A percentile compares a stretch with the other conserved stretches of the same genome.
Conservation (phyloP, 2,329 filamentous ascomycete species). For the Cercospora sp. region DNA sequence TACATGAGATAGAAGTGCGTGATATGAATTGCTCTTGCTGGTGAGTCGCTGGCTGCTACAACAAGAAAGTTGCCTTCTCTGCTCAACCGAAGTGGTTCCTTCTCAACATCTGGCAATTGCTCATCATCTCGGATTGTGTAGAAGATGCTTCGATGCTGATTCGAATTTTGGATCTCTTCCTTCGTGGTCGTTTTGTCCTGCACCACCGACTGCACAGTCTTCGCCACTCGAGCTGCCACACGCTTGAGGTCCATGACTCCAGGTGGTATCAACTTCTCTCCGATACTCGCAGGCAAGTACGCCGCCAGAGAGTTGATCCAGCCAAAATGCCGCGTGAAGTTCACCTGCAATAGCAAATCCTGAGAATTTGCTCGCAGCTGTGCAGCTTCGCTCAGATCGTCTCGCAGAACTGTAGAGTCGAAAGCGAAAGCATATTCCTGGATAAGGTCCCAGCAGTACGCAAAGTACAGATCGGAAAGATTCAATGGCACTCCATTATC, state of each 20-base stretch:
- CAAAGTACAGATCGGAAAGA: constrained; percentile 15
- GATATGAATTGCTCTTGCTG: constrained; percentile 6
- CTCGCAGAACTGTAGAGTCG: constrained; percentile 5
- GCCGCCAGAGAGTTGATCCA: constrained; percentile 14
- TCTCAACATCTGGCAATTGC: constrained; percentile 11
- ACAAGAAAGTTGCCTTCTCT: constrained; percentile 15
- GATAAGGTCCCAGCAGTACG: constrained; percentile 17
- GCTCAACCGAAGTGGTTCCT: constrained; percentile 13
- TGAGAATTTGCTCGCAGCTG: constrained; percentile 8
- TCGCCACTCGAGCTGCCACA: neutral
- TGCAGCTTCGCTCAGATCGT: constrained; percentile 7
- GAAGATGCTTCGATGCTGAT: constrained; percentile 13
- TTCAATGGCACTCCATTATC: constrained; percentile 2
- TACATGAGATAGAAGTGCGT: constrained; percentile 17
- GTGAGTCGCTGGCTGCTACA: constrained; percentile 14
- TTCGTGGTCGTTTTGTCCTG: neutral
- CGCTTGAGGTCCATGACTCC: constrained; percentile 15
- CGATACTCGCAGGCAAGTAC: constrained; percentile 1
- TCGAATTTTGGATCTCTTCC: neutral
- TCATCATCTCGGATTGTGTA: constrained; percentile 14
- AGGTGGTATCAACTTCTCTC: constrained; percentile 10
- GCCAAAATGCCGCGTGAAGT: constrained; percentile 15
- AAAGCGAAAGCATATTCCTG: constrained; percentile 15
- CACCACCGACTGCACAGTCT: constrained; percentile 13
- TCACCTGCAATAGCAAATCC: constrained; percentile 12